Base-by-base conservation (phyloP, 768 basidiomycete genomes). In the Leccinum subgranulosum region DNA sequence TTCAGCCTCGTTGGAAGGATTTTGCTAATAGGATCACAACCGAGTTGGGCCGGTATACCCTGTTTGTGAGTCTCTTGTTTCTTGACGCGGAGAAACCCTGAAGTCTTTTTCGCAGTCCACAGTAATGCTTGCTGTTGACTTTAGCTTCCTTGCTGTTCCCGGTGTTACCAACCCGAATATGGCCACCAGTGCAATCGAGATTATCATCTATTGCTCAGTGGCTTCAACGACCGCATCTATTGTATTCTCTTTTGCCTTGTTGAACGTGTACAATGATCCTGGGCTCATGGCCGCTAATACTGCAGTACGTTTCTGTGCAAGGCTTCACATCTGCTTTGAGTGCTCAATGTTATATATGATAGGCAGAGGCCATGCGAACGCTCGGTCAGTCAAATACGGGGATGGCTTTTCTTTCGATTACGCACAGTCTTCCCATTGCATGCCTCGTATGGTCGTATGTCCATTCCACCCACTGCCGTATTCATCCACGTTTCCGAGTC, bases 391-490 rank as follows among this genome's bases (percentile, higher is more conserved):
- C 36, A 6, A 34, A 45, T 23, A 34, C 41, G 9, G 63, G 59
- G 3, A 54, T 64, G 47, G 29, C 50, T 1, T 46, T 53, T 5
- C 49, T 64, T 39, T 55, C 63, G 4, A 61, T 65, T 27, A 60
- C 55, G 9, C 63, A 64, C 27, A 53, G 63, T 39, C 60, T 65
- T 9, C 64, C 63, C 0, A 43, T 55, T 4, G 59, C 63, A 6
- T 53, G 45, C 6, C 56, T 62, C 21, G 28, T 57, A 34, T 65
- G 63, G 59, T 62, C 64, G 63, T 65, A 53, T 10, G 59, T 61
- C 34, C 10, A 39, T 11, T 49, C 5, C 1, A 11, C 21, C 12
- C 28, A 4, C 5, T 12, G 6, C n/a, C 3, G n/a, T 9, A 3
- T 23, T 19, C 5, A 17, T 39, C 10, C 47, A 21, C 9, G 9